Base-by-base conservation (phyloP, 306 rosid genomes). In the Styphnolobium japonicum region DNA sequence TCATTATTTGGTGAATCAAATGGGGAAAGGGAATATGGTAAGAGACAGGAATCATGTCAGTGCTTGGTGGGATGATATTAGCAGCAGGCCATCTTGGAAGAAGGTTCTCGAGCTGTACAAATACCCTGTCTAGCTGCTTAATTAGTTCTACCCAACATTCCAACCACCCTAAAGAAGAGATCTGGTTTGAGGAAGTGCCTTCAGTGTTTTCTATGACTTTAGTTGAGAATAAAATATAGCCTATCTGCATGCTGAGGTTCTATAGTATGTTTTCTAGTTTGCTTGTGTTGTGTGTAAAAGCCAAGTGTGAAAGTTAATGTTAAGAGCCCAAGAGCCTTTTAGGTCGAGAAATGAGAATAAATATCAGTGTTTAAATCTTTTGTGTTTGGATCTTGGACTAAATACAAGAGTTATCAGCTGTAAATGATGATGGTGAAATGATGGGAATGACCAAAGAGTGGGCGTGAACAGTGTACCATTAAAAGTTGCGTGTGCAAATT, bases 61-160 rank as follows among this genome's bases (percentile, higher is more conserved):
- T 60, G 90, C 86, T 45, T 90, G 92, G 92, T 85, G 90, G 92
- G 89, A 83, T 67, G 88, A 88, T 48, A 90, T 90, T 22, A 86
- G 90, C 19, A 81, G n/a, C 64, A 79, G 92, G 51, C 90, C 90
- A 7, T 67, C 94, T 0, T 90, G 94, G 90, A 67, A 86, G 84
- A 86, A 80, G 80, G 89, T 88, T 18, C 68, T 88, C 0, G 37
- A 88, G 61, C 75, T 36, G 16, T 81, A 77, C 66, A 64, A 77
- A 7, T 85, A 77, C 61, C 81, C 83, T 56, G 57, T 85, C 10
- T 84, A 75, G 65, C 25, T 53, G 42, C 68, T 25, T 66, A 48
- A 14, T 48, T 51, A n/a, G 12, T 42, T 55, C 4, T 40, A 37
- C 40, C 23, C 2, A 1, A 8, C 73, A 10, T 39, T 39, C 8